Percentiles rank a stretch among this genome's conserved stretches.
These are phyloP conservation scores for Cylindrotheca fusiformis DNA, from an alignment of 108 stramenopile species.

Conservation along the genomic window DNA sequence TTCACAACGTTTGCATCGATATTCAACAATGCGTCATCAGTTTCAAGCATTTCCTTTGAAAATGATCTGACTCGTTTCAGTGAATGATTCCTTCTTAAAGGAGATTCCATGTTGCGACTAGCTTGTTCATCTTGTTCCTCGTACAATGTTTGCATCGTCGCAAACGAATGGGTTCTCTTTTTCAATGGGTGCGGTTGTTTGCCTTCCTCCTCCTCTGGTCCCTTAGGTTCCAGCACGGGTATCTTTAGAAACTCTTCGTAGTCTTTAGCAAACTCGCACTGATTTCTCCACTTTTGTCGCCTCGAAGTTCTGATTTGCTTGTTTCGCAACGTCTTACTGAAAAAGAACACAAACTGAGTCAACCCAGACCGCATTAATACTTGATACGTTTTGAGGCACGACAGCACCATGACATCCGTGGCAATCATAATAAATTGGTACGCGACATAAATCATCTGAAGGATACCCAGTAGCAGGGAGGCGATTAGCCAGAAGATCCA, in stretches of 20 bases:
- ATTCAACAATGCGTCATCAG: neutral
- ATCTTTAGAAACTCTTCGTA: conserved; percentile 69
- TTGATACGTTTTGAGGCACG: conserved; percentile 69
- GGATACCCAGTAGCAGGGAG: conserved; percentile 53
- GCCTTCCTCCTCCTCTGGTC: conserved; percentile 5
- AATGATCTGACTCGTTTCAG: conserved; percentile 4
- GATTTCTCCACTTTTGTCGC: conserved; percentile 70
- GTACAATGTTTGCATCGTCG: conserved; percentile 6
- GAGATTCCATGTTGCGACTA: neutral
- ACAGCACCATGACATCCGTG: conserved; percentile 52
- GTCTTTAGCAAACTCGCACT: conserved; percentile 41
- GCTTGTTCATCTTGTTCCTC: conserved; percentile 3
- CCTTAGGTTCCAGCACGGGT: conserved; percentile 37
- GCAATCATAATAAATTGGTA: conserved; percentile 87
- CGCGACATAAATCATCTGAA: conserved; percentile 71
- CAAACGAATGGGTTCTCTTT: neutral
- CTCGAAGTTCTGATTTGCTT: conserved; percentile 31
- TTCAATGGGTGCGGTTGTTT: neutral
- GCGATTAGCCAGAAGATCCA: conserved; percentile 87
- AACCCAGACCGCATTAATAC: conserved; percentile 34
- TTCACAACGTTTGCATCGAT: conserved; percentile 38
- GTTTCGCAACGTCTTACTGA: conserved; percentile 21
- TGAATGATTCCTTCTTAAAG: neutral
- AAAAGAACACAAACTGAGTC: conserved; percentile 32
- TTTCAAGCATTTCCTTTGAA: conserved; percentile 4